Conservation (phyloP, 2,329 filamentous ascomycete genomes). For the Daldinia sp. region DNA sequence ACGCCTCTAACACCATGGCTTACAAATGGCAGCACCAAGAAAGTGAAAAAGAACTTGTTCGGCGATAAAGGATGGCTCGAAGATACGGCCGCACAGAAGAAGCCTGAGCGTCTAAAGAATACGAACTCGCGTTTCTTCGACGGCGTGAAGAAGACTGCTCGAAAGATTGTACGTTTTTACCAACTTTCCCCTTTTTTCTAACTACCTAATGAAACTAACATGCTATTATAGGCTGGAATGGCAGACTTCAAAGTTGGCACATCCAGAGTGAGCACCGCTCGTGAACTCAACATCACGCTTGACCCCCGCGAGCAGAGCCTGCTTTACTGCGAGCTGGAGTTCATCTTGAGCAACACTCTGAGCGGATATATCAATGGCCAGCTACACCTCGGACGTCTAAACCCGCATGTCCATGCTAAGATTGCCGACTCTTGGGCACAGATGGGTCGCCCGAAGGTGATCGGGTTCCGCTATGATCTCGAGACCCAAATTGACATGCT, state of each 20-base stretch:
- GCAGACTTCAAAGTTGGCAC: constrained; percentile 54
- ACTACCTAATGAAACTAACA: constrained; percentile 31
- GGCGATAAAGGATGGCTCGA: constrained; percentile 70
- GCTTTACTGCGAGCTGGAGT: constrained; percentile 71
- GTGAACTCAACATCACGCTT: constrained; percentile 62
- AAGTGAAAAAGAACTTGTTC: constrained; percentile 64
- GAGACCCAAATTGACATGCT: constrained; percentile 71
- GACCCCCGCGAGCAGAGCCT: constrained; percentile 68
- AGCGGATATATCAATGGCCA: constrained; percentile 66
- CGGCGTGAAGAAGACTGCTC: constrained; percentile 61
- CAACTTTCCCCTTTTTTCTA: neutral
- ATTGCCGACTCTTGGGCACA: constrained; percentile 64
- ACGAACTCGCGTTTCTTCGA: constrained; percentile 41
- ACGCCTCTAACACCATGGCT: constrained; percentile 50
- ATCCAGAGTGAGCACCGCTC: constrained; percentile 51
- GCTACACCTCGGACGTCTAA: constrained; percentile 66
- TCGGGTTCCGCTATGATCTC: constrained; percentile 69
- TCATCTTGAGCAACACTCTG: constrained; percentile 63
- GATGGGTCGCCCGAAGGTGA: constrained; percentile 65
- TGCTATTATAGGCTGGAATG: constrained; percentile 40
- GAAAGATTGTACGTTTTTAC: constrained; percentile 61
- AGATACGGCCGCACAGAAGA: constrained; percentile 46
- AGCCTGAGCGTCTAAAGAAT: constrained; percentile 41
- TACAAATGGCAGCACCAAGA: constrained; percentile 46
- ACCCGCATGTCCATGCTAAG: constrained; percentile 63